Conservation (phyloP, 1,284 basidiomycete genomes). For the Veloboletus limbatus region DNA sequence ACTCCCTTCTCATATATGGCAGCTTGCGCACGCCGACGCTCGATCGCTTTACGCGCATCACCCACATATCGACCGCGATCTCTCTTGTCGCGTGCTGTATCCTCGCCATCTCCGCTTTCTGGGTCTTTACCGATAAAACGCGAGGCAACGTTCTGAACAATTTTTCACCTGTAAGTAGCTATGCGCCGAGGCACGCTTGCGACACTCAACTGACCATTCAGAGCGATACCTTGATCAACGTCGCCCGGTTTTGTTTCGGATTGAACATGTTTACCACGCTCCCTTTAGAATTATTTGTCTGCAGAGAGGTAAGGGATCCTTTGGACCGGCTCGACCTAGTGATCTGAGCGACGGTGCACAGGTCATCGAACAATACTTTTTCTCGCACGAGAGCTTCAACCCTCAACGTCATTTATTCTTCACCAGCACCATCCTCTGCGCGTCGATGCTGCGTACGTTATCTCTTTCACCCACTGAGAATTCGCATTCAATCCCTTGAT, state of each 20-base stretch:
- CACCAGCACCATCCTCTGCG: conserved; percentile 81
- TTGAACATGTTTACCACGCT: conserved; percentile 98
- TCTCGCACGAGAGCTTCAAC: conserved; percentile 79
- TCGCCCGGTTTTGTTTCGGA: conserved; percentile 94
- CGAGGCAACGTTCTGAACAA: conserved; percentile 95
- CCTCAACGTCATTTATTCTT: conserved; percentile 87
- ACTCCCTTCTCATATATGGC: conserved; percentile 93
- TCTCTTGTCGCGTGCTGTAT: conserved; percentile 80
- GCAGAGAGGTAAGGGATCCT: conserved; percentile 66
- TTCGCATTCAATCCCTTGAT: background rate
- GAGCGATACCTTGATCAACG: conserved; percentile 84
- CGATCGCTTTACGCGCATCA: conserved; percentile 91
- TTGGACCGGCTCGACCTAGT: conserved; percentile 1
- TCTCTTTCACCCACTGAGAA: background rate
- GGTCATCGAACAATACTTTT: conserved; percentile 93
- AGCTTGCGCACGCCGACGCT: conserved; percentile 90
- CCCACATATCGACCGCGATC: conserved; percentile 84
- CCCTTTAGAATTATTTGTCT: conserved; percentile 91
- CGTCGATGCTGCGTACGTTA: conserved; percentile 77
- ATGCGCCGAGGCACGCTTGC: background rate
- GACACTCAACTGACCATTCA: conserved; percentile 31
- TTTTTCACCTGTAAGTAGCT: conserved; percentile 61
- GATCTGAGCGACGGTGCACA: conserved; percentile 32
- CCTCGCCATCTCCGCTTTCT: conserved; percentile 88
- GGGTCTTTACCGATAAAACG: conserved; percentile 94